phyloP scores from a whole-genome alignment of 2,329 filamentous ascomycete species.

The Podosphaera fusca region DNA sequence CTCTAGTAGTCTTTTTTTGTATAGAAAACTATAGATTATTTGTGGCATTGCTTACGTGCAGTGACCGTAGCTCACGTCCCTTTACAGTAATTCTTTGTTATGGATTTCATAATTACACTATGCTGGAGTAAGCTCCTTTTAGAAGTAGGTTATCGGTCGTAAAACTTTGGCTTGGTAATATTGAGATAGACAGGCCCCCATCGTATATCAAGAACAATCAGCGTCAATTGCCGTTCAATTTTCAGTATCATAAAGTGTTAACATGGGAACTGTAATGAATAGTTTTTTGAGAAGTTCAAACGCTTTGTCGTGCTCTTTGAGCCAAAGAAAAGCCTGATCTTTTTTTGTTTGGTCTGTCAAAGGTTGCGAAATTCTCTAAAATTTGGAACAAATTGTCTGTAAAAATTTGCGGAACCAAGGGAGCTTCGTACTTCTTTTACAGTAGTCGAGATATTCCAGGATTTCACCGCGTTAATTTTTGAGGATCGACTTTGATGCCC shows the following conservation, averaged over 20 bases:
- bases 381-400: not conserved
- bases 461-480: not conserved
- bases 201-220: not conserved
- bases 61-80: no score
- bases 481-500: not conserved
- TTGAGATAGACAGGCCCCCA: not conserved
- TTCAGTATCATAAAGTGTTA: not conserved
- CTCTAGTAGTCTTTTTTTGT: no score
- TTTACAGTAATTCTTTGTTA: not conserved
- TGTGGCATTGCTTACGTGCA: no score
- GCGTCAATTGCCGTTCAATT: not conserved
- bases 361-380: not conserved
- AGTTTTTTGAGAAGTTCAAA: not conserved
- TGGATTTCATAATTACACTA: constrained; percentile 1
- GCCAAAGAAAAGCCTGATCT: not conserved
- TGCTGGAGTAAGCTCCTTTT: not conserved
- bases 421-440: not conserved
- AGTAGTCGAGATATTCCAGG: not conserved
- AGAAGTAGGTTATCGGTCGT: not conserved
- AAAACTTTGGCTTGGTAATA: not conserved
- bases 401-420: no score
- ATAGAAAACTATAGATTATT: no score
- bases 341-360: not conserved
- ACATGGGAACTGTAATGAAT: not conserved
- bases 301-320: not conserved